Base-by-base conservation (phyloP, 441 rosid genomes). In the Erodium trifolium region DNA sequence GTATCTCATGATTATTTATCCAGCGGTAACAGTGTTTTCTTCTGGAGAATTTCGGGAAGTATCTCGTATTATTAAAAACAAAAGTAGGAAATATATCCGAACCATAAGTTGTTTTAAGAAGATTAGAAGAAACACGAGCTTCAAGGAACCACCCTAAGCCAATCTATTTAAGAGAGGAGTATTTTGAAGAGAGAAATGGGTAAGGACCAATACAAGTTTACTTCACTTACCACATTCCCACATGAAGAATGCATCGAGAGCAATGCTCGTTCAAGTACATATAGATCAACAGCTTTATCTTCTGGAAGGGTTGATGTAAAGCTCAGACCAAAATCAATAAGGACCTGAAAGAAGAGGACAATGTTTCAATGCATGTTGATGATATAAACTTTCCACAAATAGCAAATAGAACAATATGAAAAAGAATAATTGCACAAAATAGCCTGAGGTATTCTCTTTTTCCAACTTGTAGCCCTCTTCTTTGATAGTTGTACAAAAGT, bases 311-410 rank as follows among this genome's bases (percentile, higher is more conserved):
- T 84, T 66, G 96, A 91, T 66, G 92, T 91, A 81, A 87, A 86
- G 84, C 97, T 92, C 78, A 94, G 83, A 18, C 99, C 99, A 71
- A 92, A 94, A 81, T 94, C 98, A 72, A 94, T 94, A 29, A 92
- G 85, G 35, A 92, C 97, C 99, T 92, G 68, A 49, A 19, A 72
- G 31, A 63, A 72, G 13, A 45, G 51, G 37, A 68, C 27, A 71
- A 53, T 14, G 47, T 69, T 68, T 67, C 57, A 45, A 78, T 39
- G 59, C 74, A 35, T 23, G 27, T 23, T 23, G 63, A 45, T 68
- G 0, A 37, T 27, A 8, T 18, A 11, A 70, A 60, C 43, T 67
- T 55, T 16, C n/a, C 27, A 57, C 17, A 57, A 18, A 3, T 9
- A 51, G 51, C 12, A 8, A 35, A 53, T 47, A 37, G 47, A 68